A percentile compares a stretch with the other conserved stretches of the same genome.
phyloP scores from a whole-genome alignment of 2,329 filamentous ascomycete species.

The Hypoxylon sp. region DNA sequence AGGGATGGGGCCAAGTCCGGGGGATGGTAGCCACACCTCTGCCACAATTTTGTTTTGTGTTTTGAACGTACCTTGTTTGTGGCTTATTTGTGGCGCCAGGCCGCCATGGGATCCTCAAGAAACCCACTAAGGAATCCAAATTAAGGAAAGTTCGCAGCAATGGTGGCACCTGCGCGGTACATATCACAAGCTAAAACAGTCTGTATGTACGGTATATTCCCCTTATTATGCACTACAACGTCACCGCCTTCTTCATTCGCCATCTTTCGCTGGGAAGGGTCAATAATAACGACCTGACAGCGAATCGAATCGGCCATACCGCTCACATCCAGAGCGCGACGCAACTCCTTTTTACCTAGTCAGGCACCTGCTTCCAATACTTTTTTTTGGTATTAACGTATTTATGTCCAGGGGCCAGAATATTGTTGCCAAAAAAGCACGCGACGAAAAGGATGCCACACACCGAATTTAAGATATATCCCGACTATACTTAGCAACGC shows the following conservation, averaged over 20 bases:
- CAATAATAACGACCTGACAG: constrained; percentile 25
- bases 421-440: not conserved
- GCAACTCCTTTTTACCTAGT: constrained; percentile 40
- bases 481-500: constrained; percentile 8
- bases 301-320: constrained; percentile 40
- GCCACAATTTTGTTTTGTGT: constrained; percentile 39
- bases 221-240: constrained; percentile 43
- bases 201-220: constrained; percentile 14
- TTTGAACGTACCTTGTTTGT: constrained; percentile 16
- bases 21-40: constrained; percentile 34
- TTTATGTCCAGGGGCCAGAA: constrained; percentile 14
- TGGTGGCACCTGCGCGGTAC: constrained; percentile 15
- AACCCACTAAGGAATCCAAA: not conserved
- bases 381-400: not conserved
- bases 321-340: constrained; percentile 35
- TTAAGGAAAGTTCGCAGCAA: constrained; percentile 9
- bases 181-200: constrained; percentile 23
- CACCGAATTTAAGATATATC: not conserved
- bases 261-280: constrained; percentile 21
- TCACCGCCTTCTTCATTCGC: constrained; percentile 40
- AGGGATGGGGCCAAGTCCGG: constrained; percentile 47
- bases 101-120: not conserved
- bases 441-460: not conserved
- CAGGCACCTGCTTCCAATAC: constrained; percentile 33
- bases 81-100: constrained; percentile 11